Evolutionary conservation across 2,329 filamentous ascomycete genomes (phyloP).

Genomic region (Fusarium torreyae): DNA sequence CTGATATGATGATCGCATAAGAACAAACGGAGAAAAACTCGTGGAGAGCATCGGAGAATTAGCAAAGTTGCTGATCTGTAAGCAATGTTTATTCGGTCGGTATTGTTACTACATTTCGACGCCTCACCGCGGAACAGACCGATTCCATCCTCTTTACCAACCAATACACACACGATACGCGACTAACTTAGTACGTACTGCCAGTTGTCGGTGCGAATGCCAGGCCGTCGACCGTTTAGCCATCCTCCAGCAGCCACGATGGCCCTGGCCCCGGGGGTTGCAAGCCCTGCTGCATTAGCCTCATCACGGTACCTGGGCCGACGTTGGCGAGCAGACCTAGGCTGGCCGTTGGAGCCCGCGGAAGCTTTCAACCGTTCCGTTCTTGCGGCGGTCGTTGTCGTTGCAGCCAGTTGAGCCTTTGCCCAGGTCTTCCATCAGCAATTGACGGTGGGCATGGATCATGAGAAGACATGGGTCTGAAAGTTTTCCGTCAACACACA

Average conservation of each 20-base stretch:
- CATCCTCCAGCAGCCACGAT: slow-evolving; percentile 42
- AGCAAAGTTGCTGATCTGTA: slow-evolving; percentile 1
- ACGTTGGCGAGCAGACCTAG: slow-evolving; percentile 33
- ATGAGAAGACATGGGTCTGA: slow-evolving; percentile 15
- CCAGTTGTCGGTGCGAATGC: slow-evolving; percentile 24
- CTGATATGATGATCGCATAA: slow-evolving; percentile 20
- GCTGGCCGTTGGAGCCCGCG: slow-evolving; percentile 39
- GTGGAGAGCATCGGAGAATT: slow-evolving; percentile 25
- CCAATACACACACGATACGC: slow-evolving; percentile 3
- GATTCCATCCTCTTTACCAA: slow-evolving; percentile 18
- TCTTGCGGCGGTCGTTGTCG: slow-evolving; percentile 33
- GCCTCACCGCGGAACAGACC: slow-evolving; percentile 12
- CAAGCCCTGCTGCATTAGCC: slow-evolving; percentile 48
- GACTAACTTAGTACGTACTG: slow-evolving; percentile 23
- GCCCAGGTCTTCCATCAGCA: slow-evolving; percentile 7
- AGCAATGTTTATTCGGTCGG: not conserved
- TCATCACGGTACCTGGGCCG: slow-evolving; percentile 37
- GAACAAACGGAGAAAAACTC: slow-evolving; percentile 19
- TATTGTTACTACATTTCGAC: slow-evolving; percentile 8
- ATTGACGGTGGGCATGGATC: slow-evolving; percentile 15
- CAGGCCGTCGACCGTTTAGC: slow-evolving; percentile 25
- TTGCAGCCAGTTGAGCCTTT: slow-evolving; percentile 23
- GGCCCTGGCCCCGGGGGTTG: slow-evolving; percentile 38
- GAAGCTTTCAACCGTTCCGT: slow-evolving; percentile 45
- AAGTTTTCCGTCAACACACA: slow-evolving; percentile 4